These are phyloP conservation scores for Xeromyces bisporus DNA, from an alignment of 495 filamentous ascomycete genomes.

Conservation along the genomic window DNA sequence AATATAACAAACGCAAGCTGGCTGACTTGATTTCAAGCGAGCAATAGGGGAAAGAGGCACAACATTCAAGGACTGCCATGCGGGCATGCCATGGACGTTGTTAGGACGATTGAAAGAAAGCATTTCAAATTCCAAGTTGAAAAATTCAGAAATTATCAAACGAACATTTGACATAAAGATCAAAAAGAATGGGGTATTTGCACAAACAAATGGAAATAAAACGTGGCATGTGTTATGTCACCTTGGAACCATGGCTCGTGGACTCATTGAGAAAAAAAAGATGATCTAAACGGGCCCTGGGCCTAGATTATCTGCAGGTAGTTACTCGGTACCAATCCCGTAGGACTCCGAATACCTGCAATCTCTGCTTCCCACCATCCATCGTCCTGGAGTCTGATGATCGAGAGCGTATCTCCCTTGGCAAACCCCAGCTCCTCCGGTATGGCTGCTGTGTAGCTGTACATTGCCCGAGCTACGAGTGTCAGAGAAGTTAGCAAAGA, in stretches of 20 bases:
- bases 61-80: too few relatives aligned
- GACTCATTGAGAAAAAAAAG: conserved; percentile 4
- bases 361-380: conserved; percentile 99
- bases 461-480: conserved; percentile 66
- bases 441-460: conserved; percentile 86
- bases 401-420: conserved; percentile 81
- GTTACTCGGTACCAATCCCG: conserved; percentile 91
- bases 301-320: conserved; percentile 56
- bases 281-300: conserved; percentile 3
- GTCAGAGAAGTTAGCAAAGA: not conserved
- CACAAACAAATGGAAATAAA: not conserved
- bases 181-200: conserved; percentile 14
- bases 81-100: too few relatives aligned
- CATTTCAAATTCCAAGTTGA: too few relatives aligned
- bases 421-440: conserved; percentile 85
- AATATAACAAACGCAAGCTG: too few relatives aligned
- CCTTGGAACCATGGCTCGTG: conserved; percentile 8
- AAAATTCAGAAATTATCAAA: too few relatives aligned
- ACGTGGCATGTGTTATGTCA: conserved; percentile 4
- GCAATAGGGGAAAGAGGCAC: too few relatives aligned
- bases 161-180: not conserved
- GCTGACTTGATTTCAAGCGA: too few relatives aligned
- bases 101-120: too few relatives aligned
- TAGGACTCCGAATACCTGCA: conserved; percentile 51
- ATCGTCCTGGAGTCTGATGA: conserved; percentile 89